Evolutionary conservation across 352 stramenopile species (phyloP), one percentile per base, ranked within the genome.

Genomic region (Globisporangium apiculatum): DNA sequence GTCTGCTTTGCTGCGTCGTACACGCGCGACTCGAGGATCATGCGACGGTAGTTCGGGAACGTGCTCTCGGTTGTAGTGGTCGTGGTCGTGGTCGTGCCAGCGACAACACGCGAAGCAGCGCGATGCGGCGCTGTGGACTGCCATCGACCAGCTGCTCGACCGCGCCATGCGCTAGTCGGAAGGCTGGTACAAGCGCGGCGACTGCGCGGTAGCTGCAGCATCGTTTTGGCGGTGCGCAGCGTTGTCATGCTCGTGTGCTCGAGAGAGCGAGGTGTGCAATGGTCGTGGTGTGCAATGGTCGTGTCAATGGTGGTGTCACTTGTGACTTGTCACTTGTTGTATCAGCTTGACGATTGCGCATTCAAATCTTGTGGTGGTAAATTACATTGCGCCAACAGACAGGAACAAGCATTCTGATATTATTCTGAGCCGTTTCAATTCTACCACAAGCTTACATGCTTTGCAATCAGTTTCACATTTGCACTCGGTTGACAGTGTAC

Each of bases 1-100:
- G 86, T 95, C 69, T 91, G 73, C n/a, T 68, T 66, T n/a, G 86
- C 86, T 12, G 87, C 80, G 62, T 95, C 86, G 62, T 95, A 95
- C 58, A 90, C 86, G 50, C 84, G 79, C 38, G 82, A 84, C 67
- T 91, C 83, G 61, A 95, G 75, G 64, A 92, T 92, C 79, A 92
- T 87, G 63, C 83, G 79, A 0, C 82, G 79, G 66, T 95, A 95
- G 59, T 93, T 89, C 36, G 52, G 71, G 66, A 46, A 51, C 48
- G 9, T 42, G 5, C 56, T 38, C 52, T 15, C 9, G 10, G 61
- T n/a, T 38, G 62, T 43, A 31, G 24, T 31, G 1, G 24, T 31
- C 24, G 24, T 31, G 1, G 24, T 31, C 24, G 24, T 31, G 24
- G 24, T 31, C 24, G 24, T 31, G 24, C 24, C 24, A 31, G 24